A percentile compares a stretch with the other conserved stretches of the same genome.
Evolutionary conservation across 306 rosid genomes (phyloP).

Genomic region (Ormosia semicastrata): DNA sequence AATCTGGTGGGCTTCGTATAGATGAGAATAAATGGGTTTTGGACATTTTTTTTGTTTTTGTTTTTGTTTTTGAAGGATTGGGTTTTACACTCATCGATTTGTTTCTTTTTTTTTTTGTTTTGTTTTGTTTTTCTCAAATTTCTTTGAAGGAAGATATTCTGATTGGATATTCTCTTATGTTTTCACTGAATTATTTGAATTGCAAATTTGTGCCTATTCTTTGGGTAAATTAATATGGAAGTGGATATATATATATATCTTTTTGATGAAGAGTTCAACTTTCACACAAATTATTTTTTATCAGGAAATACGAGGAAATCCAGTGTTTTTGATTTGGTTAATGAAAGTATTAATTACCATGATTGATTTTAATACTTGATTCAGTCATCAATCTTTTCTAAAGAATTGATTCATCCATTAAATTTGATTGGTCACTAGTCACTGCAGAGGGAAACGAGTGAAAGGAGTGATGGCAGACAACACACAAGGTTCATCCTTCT

Average conservation of each 20-base stretch:
- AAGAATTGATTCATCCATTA: background rate
- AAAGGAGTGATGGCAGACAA: slow-evolving; percentile 35
- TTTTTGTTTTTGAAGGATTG: background rate
- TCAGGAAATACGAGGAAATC: background rate
- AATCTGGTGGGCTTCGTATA: background rate
- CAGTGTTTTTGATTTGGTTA: background rate
- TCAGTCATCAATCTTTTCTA: background rate
- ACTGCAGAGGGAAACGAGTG: slow-evolving; percentile 16
- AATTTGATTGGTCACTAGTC: background rate
- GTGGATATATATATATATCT: background rate
- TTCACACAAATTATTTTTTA: background rate
- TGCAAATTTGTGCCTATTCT: background rate
- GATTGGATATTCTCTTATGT: background rate
- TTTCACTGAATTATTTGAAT: background rate
- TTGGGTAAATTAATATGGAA: background rate
- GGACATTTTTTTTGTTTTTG: background rate
- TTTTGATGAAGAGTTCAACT: background rate
- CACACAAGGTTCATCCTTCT: slow-evolving; percentile 44
- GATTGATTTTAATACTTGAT: slow-evolving; percentile 6
- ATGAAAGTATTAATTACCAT: background rate
- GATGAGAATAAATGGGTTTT: background rate
- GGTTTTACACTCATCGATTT: background rate
- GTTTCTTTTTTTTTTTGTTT: background rate
- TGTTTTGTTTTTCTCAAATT: background rate
- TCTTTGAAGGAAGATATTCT: background rate